Conservation (phyloP, 805 yeast species). For the Ogataea philodendri region DNA sequence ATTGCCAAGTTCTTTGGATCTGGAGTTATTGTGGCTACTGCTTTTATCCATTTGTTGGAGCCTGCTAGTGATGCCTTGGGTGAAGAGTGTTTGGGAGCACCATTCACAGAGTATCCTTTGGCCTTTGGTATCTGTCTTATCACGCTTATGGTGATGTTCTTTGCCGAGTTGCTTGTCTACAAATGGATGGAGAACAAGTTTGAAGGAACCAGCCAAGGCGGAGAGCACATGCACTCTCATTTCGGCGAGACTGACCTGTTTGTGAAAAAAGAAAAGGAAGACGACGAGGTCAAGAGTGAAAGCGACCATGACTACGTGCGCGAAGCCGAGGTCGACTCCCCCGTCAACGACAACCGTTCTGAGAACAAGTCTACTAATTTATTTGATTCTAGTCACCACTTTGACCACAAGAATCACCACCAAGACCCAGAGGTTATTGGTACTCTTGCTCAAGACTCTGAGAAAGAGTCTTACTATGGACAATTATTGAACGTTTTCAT, state of each 20-base stretch:
- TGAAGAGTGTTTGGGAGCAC: conserved; percentile 61
- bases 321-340: conserved; percentile 5
- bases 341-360: too few species aligned
- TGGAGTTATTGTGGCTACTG: conserved; percentile 81
- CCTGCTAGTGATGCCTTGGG: conserved; percentile 64
- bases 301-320: conserved; percentile 2
- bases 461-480: conserved; percentile 42
- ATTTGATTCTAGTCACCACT: conserved; percentile 31
- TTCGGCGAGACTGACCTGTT: conserved; percentile 44
- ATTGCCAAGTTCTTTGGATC: conserved; percentile 76
- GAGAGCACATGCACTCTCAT: conserved; percentile 50
- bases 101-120: conserved; percentile 50
- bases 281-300: conserved; percentile 9
- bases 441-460: conserved; percentile 35
- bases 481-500: conserved; percentile 56
- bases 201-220: conserved; percentile 14
- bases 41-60: conserved; percentile 69
- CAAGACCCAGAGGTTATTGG: conserved; percentile 44
- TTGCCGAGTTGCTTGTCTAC: conserved; percentile 50
- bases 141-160: conserved; percentile 50
- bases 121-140: conserved; percentile 54
- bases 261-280: conserved; percentile 14
- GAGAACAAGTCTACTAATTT: conserved; percentile 1
- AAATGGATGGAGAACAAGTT: conserved; percentile 39
- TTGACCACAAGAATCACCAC: conserved; percentile 40